These are phyloP conservation scores for Diaporthe humulicola DNA, from an alignment of 2,329 filamentous ascomycete species.

Conservation along the genomic window DNA sequence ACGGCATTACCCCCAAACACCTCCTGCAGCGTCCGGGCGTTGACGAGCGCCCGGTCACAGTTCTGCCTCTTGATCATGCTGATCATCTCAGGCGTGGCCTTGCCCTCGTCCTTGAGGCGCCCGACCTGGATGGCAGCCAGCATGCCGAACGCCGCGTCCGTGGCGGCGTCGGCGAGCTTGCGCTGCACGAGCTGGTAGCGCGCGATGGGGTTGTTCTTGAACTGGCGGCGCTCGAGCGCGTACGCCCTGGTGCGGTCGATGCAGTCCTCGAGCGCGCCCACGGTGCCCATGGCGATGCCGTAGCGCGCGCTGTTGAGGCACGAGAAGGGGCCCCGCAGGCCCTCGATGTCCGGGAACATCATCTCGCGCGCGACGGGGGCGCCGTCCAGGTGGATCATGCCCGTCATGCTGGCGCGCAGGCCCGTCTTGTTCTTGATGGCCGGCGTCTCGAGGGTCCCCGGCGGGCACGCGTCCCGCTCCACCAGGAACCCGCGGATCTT, in stretches of 20 bases:
- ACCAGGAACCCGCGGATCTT: conserved; percentile 96
- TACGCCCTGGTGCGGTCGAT: conserved; percentile 85
- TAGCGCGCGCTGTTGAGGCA: conserved; percentile 95
- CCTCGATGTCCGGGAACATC: conserved; percentile 94
- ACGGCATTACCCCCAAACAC: conserved; percentile 98
- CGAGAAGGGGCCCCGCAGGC: conserved; percentile 88
- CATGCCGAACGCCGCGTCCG: conserved; percentile 92
- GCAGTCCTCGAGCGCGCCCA: conserved; percentile 95
- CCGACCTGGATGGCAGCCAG: conserved; percentile 92
- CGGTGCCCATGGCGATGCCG: conserved; percentile 93
- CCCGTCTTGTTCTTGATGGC: conserved; percentile 96
- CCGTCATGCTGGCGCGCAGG: conserved; percentile 91
- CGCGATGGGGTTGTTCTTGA: conserved; percentile 94
- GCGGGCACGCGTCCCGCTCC: conserved; percentile 85
- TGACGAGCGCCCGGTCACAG: conserved; percentile 88
- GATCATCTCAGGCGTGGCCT: conserved; percentile 94
- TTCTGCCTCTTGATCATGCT: conserved; percentile 97
- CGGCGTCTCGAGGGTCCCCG: conserved; percentile 92
- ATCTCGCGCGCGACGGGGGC: conserved; percentile 90
- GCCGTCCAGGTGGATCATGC: conserved; percentile 96
- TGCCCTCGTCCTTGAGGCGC: conserved; percentile 91
- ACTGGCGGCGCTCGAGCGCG: conserved; percentile 93
- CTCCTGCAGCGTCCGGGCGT: conserved; percentile 88
- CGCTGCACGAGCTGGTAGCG: conserved; percentile 98
- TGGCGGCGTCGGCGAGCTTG: conserved; percentile 93